Base-by-base conservation (phyloP, 164 flowering plant genomes). In the Magnolia officinalis region DNA sequence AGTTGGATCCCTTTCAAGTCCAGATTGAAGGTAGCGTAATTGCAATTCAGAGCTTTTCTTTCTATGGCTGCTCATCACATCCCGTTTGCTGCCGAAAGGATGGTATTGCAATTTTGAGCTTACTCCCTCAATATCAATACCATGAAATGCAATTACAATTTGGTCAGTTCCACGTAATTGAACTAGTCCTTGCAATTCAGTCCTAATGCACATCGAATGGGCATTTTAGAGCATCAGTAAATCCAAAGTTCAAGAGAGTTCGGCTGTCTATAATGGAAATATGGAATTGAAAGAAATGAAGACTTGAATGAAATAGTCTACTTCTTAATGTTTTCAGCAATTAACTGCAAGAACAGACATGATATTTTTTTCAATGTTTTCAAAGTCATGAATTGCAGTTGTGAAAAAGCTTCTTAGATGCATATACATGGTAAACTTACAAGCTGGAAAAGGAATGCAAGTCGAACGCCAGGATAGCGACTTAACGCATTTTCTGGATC, bases 401-500 rank as follows among this genome's bases (percentile, higher is more conserved):
- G 14, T 66, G 69, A 21, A 66, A 66, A 21, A 66, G 31, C 16
- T 24, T 21, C 29, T 24, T 7, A 14, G 21, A 21, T 19, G 29
- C 24, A 66, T 23, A 24, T 11, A 21, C 69, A 66, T 21, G 13
- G n/a, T 11, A 66, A 66, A 66, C 61, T 55, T 55, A 55, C 61
- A 55, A 13, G 61, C 16, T 11, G 8, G 61, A 55, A 55, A 55
- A 11, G 61, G 45, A 55, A 55, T 3, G 4, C 2, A 55, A 55
- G 61, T 55, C 61, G 18, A 23, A 21, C 69, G 14, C 31, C 6
- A 26, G 29, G 21, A 19, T 26, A 21, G 29, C 20, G 14, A 24
- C 14, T 66, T 66, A 66, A 26, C 65, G 18, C 65, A 63, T 37
- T 18, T 63, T 63, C 65, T 63, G 65, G 65, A 63, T 63, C 65